These are phyloP conservation scores for Oryza glumipatula DNA, from an alignment of 176 grass and related monocot species.

Conservation along the genomic window DNA sequence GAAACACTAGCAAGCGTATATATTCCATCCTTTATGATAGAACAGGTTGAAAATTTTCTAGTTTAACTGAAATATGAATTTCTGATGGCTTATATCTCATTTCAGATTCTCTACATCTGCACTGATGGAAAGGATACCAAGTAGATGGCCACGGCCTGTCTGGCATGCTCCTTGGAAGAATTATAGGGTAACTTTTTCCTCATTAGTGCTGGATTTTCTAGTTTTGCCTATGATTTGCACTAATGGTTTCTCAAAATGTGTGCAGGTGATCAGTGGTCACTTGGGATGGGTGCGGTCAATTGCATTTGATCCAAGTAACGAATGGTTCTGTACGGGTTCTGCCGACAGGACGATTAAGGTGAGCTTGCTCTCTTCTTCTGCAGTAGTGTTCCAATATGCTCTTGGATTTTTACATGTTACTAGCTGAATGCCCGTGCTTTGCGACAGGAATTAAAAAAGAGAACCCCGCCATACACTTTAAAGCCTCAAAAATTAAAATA, in stretches of 20 bases:
- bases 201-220: not conserved
- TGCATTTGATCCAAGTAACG: constrained; percentile 92
- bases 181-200: constrained; percentile 64
- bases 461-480: no score
- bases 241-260: constrained; percentile 5
- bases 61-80: not conserved
- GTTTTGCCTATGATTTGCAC: not conserved
- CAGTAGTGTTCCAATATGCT: not conserved
- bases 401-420: not conserved
- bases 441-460: no score
- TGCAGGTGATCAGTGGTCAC: constrained; percentile 97
- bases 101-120: constrained; percentile 84
- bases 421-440: no score
- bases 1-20: not conserved
- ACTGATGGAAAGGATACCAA: constrained; percentile 92
- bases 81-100: constrained; percentile 30
- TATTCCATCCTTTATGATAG: not conserved
- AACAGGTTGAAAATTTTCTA: not conserved
- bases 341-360: constrained; percentile 98
- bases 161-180: constrained; percentile 99
- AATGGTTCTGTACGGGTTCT: constrained; percentile 96
- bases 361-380: not conserved
- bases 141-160: constrained; percentile 88
- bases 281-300: constrained; percentile 95
- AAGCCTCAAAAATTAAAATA: no score